Conservation (phyloP, 192 early-diverging fungal genomes). For the Rhizophagus sp. region DNA sequence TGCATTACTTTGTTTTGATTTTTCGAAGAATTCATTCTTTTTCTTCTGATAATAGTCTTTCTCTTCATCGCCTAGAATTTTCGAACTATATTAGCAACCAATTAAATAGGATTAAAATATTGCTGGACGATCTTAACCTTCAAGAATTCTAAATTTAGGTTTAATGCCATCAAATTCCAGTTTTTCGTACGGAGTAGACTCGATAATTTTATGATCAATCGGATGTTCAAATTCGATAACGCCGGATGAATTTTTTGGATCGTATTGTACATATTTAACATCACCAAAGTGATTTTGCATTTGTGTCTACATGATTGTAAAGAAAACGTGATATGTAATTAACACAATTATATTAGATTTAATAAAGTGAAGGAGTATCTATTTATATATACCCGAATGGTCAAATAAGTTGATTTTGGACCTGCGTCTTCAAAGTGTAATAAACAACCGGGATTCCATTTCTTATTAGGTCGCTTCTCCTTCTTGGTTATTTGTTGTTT, state of each 20-base stretch:
- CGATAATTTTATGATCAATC: not conserved
- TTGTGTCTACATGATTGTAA: not conserved
- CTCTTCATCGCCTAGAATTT: not conserved
- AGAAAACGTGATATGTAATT: not conserved
- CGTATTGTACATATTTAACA: not conserved
- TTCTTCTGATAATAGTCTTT: not conserved
- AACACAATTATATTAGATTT: not conserved
- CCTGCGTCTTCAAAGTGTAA: not conserved
- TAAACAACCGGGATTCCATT: not conserved
- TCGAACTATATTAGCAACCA: not conserved
- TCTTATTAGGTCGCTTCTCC: not conserved
- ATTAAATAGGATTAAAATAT: not conserved
- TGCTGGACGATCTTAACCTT: not conserved
- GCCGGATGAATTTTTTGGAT: not conserved
- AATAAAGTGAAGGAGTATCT: too few species aligned
- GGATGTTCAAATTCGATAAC: not conserved
- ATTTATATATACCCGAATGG: not conserved
- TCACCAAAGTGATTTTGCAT: not conserved
- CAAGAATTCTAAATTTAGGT: not conserved
- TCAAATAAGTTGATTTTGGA: not conserved
- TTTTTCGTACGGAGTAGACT: not conserved
- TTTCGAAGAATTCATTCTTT: not conserved
- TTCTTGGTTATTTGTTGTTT: not conserved
- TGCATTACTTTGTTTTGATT: not conserved
- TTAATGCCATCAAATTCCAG: constrained; percentile 1